Evolutionary conservation across 208 protist genomes (phyloP).

Genomic region (Crithidia brevicula): DNA sequence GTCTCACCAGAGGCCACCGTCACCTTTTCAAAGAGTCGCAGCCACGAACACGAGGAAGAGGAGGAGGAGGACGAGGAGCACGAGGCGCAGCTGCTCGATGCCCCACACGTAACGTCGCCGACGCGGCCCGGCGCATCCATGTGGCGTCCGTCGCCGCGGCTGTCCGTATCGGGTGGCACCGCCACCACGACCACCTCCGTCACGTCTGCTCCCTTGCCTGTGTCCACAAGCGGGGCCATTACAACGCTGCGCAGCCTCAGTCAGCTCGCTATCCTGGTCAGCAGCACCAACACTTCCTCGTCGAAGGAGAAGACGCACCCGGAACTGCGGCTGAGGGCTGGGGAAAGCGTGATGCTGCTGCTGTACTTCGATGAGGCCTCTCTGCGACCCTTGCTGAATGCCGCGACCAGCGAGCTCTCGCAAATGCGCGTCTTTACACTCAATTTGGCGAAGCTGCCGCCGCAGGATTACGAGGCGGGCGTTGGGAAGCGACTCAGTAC

Average conservation of each 20-base stretch:
- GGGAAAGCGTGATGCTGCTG: conserved; percentile 71
- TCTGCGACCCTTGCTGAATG: conserved; percentile 37
- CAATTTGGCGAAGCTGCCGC: conserved; percentile 59
- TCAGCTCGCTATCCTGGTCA: conserved; percentile 41
- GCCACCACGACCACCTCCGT: background rate
- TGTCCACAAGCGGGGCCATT: conserved; percentile 36
- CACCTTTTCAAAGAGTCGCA: conserved; percentile 12
- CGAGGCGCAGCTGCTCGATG: background rate
- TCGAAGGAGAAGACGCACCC: conserved; percentile 14
- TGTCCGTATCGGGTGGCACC: background rate
- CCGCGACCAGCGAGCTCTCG: conserved; percentile 47
- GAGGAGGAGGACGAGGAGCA: background rate
- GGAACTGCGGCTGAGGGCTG: conserved; percentile 36
- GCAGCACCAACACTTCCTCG: conserved; percentile 21
- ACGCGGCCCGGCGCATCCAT: background rate
- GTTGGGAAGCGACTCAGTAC: conserved; percentile 2
- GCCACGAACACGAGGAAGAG: conserved; percentile 7
- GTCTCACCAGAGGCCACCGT: conserved; percentile 10
- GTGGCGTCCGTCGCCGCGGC: background rate
- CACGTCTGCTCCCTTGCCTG: background rate
- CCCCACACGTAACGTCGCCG: background rate
- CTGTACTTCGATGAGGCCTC: conserved; percentile 43
- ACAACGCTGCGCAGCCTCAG: conserved; percentile 47
- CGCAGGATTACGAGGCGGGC: conserved; percentile 46
- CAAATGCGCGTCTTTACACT: conserved; percentile 68